Evolutionary conservation across 257 asterid species (phyloP).

Genomic region (Ilex asprella): DNA sequence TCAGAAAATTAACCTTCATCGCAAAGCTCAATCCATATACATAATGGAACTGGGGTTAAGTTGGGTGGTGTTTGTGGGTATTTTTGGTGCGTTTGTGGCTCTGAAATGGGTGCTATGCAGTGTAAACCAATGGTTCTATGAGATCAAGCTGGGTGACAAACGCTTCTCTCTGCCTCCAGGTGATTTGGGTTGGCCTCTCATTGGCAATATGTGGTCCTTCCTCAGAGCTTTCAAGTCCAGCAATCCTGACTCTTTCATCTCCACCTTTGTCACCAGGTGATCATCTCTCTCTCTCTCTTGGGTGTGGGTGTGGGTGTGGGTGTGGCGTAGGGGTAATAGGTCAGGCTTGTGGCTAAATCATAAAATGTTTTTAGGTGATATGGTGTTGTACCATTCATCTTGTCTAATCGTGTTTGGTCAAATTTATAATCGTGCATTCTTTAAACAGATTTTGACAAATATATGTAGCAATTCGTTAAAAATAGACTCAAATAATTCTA

Average conservation of each 20-base stretch:
- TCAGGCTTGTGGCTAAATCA: too few species aligned
- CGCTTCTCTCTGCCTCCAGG: constrained; percentile 73
- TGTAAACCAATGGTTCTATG: constrained; percentile 24
- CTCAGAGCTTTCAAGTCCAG: constrained; percentile 72
- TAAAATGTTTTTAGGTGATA: too few species aligned
- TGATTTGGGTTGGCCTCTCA: constrained; percentile 87
- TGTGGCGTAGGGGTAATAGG: too few species aligned
- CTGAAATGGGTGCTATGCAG: constrained; percentile 20
- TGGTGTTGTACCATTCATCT: too few species aligned
- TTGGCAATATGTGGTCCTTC: constrained; percentile 89
- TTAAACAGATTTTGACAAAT: too few species aligned
- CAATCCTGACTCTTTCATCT: constrained; percentile 68
- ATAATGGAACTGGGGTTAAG: not conserved
- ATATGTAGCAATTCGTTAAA: too few species aligned
- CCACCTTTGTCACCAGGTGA: constrained; percentile 49
- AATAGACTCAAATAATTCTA: too few species aligned
- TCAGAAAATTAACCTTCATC: too few species aligned
- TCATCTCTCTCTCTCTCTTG: not conserved
- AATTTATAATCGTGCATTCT: too few species aligned
- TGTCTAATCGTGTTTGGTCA: too few species aligned
- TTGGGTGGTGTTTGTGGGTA: not conserved
- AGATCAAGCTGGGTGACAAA: constrained; percentile 41
- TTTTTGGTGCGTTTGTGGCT: constrained; percentile 9
- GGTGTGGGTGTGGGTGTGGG: too few species aligned
- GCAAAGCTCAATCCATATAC: too few species aligned